phyloP scores from a whole-genome alignment of 768 basidiomycete genomes.

The Rhizopogon roseolus region DNA sequence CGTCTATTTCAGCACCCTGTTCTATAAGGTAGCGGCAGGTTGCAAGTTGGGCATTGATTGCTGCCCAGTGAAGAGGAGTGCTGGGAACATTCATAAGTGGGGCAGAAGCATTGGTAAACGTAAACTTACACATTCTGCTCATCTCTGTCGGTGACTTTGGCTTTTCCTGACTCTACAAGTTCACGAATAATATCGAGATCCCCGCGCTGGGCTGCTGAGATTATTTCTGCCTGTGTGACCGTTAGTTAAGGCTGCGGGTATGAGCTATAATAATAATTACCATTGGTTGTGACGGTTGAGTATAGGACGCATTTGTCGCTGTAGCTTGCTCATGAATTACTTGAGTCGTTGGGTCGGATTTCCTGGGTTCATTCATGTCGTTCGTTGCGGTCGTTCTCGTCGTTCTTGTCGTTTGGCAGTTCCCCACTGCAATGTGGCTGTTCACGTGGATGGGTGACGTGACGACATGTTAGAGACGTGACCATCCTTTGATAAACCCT shows the following conservation, averaged over 20 bases:
- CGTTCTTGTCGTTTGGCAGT: slow-evolving; percentile 4
- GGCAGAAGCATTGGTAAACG: not conserved
- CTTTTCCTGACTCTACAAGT: slow-evolving; percentile 68
- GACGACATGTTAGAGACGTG: slow-evolving; percentile 6
- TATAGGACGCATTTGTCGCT: slow-evolving; percentile 21
- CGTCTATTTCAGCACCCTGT: slow-evolving; percentile 92
- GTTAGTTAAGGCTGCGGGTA: slow-evolving; percentile 2
- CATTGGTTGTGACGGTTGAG: slow-evolving; percentile 18
- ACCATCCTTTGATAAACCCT: slow-evolving; percentile 17
- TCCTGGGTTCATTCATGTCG: slow-evolving; percentile 26
- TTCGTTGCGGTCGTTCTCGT: slow-evolving; percentile 12
- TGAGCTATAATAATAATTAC: slow-evolving; percentile 7
- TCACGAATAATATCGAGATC: slow-evolving; percentile 61
- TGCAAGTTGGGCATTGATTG: slow-evolving; percentile 92
- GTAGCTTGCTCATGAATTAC: slow-evolving; percentile 22
- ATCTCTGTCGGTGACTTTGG: slow-evolving; percentile 75
- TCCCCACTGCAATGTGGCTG: slow-evolving; percentile 1
- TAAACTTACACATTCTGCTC: slow-evolving; percentile 66
- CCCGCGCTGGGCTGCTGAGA: slow-evolving; percentile 84
- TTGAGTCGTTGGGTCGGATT: slow-evolving; percentile 24
- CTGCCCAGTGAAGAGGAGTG: slow-evolving; percentile 96
- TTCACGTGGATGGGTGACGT: not conserved
- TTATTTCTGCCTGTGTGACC: slow-evolving; percentile 53
- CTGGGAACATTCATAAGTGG: slow-evolving; percentile 10
- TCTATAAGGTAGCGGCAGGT: slow-evolving; percentile 86